These are phyloP conservation scores for Fusarium guadeloupense DNA, from an alignment of 2,329 filamentous ascomycete genomes.

Conservation along the genomic window DNA sequence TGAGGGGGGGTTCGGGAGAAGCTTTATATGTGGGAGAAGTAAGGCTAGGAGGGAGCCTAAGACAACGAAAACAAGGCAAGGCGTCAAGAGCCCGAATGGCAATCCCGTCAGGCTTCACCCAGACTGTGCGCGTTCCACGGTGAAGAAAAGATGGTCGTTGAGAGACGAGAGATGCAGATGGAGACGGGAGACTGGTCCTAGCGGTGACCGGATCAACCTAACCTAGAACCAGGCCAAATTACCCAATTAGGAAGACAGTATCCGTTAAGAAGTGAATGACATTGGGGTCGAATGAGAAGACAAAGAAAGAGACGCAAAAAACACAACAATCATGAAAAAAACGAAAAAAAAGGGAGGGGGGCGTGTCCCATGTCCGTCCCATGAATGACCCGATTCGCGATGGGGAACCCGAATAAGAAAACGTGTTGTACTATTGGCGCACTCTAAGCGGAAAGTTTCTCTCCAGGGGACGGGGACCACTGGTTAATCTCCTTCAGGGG, in stretches of 20 bases:
- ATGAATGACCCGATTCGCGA: slow-evolving; percentile 9
- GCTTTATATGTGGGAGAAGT: slow-evolving; percentile 37
- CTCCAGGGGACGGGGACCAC: slow-evolving; percentile 1
- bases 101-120: slow-evolving; percentile 22
- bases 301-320: neutral
- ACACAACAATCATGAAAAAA: neutral
- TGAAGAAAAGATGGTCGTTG: slow-evolving; percentile 10
- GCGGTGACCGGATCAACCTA: slow-evolving; percentile 21
- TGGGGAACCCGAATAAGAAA: slow-evolving; percentile 40
- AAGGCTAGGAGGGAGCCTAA: slow-evolving; percentile 1
- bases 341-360: slow-evolving; percentile 8
- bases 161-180: slow-evolving; percentile 14
- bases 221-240: slow-evolving; percentile 1
- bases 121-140: slow-evolving; percentile 18
- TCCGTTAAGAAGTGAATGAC: neutral
- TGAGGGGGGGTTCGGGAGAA: slow-evolving; percentile 17
- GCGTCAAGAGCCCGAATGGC: neutral
- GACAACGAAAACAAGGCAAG: slow-evolving; percentile 3
- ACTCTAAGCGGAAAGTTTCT: slow-evolving; percentile 17
- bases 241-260: slow-evolving; percentile 8
- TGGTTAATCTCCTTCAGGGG: slow-evolving; percentile 32
- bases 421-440: slow-evolving; percentile 43
- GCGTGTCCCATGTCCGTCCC: slow-evolving; percentile 1
- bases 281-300: neutral
- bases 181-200: neutral